Base-by-base conservation (phyloP, 2,329 filamentous ascomycete genomes). In the Ophiostoma fasciatum region DNA sequence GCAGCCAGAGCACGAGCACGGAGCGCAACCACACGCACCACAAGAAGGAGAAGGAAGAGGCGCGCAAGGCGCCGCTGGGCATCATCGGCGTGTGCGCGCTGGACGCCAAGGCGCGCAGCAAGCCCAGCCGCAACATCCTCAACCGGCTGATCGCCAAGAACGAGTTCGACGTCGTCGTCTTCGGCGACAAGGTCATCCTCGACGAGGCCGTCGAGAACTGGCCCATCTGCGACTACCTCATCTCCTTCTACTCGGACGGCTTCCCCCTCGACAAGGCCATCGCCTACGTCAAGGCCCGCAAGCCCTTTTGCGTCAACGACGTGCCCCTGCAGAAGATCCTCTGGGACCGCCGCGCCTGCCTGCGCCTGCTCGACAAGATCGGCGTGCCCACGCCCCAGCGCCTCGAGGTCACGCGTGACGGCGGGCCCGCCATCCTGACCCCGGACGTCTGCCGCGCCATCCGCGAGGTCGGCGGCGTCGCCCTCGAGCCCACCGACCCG, bases 241-340 rank as follows among this genome's bases (percentile, higher is more conserved):
- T 98, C 50, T 94, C 87, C 4, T 98, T 98, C 61, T 98, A 96
- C 58, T 96, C 88, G 0, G 88, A 94, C 55, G 90, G 90, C 1
- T 98, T 98, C 47, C 90, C 90, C 0, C 62, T 98, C 31, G 87
- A 96, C 46, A 98, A 98, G 55, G 90, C 92, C 5, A 93, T 98
- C 48, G 83, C 85, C 23, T 98, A 98, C 56, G 83, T 85, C 42
- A 84, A 85, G 50, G 71, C 93, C 10, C 77, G 90, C 38, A 93
- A 93, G 52, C 90, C 90, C 1, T 96, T 94, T 49, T 94, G 88
- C 53, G 87, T 98, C 51, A 98, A 98, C 52, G 88, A 98, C 55
- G 66, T 98, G 29, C 82, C 85, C 1, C 94, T 98, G 84, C 90
- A 98, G 55, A 87, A 92, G 56, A 75, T 98, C 6, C 64, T 98